A percentile compares a stretch with the other conserved stretches of the same genome.
Conservation (phyloP, 1,284 basidiomycete species). For the Amylostereum areolatum region DNA sequence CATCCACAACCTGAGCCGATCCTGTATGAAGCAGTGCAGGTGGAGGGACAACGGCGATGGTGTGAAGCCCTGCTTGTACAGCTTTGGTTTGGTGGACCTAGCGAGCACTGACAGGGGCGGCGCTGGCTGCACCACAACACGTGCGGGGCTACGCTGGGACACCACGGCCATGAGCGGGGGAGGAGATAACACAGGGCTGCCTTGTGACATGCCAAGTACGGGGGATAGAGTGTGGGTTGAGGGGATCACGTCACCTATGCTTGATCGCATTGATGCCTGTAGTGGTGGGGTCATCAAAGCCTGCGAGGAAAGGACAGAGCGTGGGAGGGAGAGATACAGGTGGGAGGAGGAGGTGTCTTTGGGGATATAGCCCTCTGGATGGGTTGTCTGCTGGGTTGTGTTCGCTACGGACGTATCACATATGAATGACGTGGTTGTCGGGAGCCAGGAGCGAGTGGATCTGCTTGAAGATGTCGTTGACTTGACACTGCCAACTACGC, state of each 20-base stretch:
- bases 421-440: neutral
- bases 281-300: slow-evolving; percentile 16
- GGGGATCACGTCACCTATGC: too few species aligned
- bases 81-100: too few species aligned
- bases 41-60: slow-evolving; percentile 8
- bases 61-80: neutral
- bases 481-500: slow-evolving; percentile 11
- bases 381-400: slow-evolving; percentile 36
- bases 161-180: neutral
- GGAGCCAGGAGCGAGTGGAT: slow-evolving; percentile 9
- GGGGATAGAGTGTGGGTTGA: too few species aligned
- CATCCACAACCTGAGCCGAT: slow-evolving; percentile 17
- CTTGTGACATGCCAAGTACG: too few species aligned
- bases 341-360: slow-evolving; percentile 24
- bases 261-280: neutral
- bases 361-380: slow-evolving; percentile 28
- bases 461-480: slow-evolving; percentile 21
- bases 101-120: neutral
- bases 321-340: slow-evolving; percentile 21
- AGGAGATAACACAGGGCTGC: slow-evolving; percentile 10
- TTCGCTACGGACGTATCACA: slow-evolving; percentile 18
- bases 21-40: slow-evolving; percentile 14
- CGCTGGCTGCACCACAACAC: neutral
- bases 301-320: slow-evolving; percentile 21
- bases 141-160: neutral